Evolutionary conservation across 192 early-diverging fungal genomes (phyloP), one percentile per base, ranked within the genome.

Genomic region (Backusella westeae): DNA sequence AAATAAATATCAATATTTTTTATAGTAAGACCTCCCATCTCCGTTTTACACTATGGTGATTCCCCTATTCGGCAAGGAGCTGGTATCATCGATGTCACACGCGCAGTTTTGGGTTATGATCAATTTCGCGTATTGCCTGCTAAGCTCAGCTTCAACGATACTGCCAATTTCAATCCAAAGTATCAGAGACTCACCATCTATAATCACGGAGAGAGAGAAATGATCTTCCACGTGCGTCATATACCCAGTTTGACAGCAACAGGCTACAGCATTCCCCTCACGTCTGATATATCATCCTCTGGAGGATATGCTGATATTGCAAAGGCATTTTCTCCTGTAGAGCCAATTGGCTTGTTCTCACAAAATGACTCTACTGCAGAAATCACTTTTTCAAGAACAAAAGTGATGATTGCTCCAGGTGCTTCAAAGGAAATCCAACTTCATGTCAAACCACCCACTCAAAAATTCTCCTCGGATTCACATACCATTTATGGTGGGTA

Each of bases 131-230:
- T 87, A 19, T 74, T 67, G 4, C 88, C 88, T 34, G 76, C 87
- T 17, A 75, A 78, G 56, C 73, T 89, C 65, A 81, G 79, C 44
- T 80, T 89, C 56, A 83, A 85, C 69, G 88, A 89, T 65, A 79
- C 84, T 2, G 67, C 53, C 12, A 66, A 86, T 71, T 67, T 84
- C 36, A 63, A 71, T 38, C 59, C 71, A n/a, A n/a, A 66, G 3
- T 0, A 34, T n/a, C 59, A 80, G 38, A 72, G 66, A 10, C 42
- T 88, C 29, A 84, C 79, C 6, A 36, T 89, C 14, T 81, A 74
- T 74, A 85, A 88, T 71, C 77, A 79, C 56, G 77, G 76, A 26
- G 15, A 71, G 1, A 29, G n/a, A 63, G 68, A 72, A 7, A 59
- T 79, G 35, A 80, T 67, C 36, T 79, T 79, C 44, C 76, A 71